Evolutionary conservation across 805 yeast species (phyloP).

Genomic region (Naumovozyma baii): DNA sequence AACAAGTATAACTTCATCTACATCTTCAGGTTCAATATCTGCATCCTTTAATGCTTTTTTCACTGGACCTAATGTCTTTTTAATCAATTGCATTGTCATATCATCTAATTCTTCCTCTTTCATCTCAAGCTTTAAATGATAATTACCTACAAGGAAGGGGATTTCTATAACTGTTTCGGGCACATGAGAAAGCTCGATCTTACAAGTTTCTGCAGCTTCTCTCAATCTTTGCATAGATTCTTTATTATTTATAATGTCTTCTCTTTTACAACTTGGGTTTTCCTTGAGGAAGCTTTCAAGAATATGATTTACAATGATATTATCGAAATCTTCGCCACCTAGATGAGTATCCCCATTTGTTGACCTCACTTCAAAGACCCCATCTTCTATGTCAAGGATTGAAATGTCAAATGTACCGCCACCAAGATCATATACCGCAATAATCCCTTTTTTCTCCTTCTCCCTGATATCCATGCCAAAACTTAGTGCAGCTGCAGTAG

Average conservation of each 20-base stretch:
- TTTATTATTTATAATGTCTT: slow-evolving; percentile 36
- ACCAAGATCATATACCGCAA: slow-evolving; percentile 61
- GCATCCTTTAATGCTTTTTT: slow-evolving; percentile 70
- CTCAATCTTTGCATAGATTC: slow-evolving; percentile 63
- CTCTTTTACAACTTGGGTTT: slow-evolving; percentile 34
- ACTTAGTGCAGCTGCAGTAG: slow-evolving; percentile 80
- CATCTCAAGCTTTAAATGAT: slow-evolving; percentile 48
- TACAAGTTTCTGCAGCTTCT: slow-evolving; percentile 70
- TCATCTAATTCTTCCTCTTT: slow-evolving; percentile 61
- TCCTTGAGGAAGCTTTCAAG: slow-evolving; percentile 46
- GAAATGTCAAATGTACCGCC: slow-evolving; percentile 84
- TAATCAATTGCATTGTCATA: slow-evolving; percentile 55
- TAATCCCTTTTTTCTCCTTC: slow-evolving; percentile 28
- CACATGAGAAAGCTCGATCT: slow-evolving; percentile 65
- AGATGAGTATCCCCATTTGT: slow-evolving; percentile 79
- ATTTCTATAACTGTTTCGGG: slow-evolving; percentile 51
- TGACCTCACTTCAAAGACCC: slow-evolving; percentile 73
- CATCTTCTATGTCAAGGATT: slow-evolving; percentile 65
- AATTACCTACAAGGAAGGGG: slow-evolving; percentile 57
- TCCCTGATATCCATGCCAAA: slow-evolving; percentile 42
- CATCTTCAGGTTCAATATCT: slow-evolving; percentile 49
- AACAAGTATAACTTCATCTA: slow-evolving; percentile 67
- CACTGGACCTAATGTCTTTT: slow-evolving; percentile 63
- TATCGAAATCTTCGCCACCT: slow-evolving; percentile 83
- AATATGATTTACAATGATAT: slow-evolving; percentile 48